Base-by-base conservation (phyloP, 139 green algal species). In the Chlorella sp. region DNA sequence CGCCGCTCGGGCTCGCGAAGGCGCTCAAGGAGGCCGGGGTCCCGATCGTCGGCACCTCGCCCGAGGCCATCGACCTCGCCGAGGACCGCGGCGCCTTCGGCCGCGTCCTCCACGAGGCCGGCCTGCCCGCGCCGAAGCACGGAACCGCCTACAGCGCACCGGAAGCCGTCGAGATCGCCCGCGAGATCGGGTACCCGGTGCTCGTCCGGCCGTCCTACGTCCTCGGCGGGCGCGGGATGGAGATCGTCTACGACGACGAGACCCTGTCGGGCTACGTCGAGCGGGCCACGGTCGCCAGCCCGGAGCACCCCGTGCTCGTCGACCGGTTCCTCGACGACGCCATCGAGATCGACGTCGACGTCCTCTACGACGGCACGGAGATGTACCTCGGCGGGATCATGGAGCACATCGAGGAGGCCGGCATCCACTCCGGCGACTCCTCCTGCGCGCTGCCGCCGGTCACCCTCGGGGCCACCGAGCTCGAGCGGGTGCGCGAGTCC, bases 201-300 rank as follows among this genome's bases (percentile, higher is more conserved):
- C 97, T 99, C 93, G 93, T 99, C 71, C 88, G 95, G 26, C 95
- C 95, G 20, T 93, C 82, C n/a, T 99, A 96, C 72, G 95, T 99
- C 77, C 89, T 99, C 68, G 95, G 95, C 61, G 95, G 95, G 1
- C 86, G 95, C 27, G 94, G 93, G 2, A 99, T 99, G 95, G 95
- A 98, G 85, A 96, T 99, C 75, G 90, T 98, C 24, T 97, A 96
- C 85, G 89, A 74, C 71, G 88, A 94, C 35, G 84, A 85, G 5
- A 84, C 95, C 74, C 80, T 99, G 34, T 36, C 3, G 69, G 82
- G 79, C 5, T 91, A 92, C 84, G 75, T 90, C 33, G 87, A 55
- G 17, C 84, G 78, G 31, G 84, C 87, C 0, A 86, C 90, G 60
- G 78, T 91, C 73, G 94, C 97, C 27, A 91, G 97, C 84, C 91